Percentiles rank a stretch among this genome's conserved stretches.
phyloP scores from a whole-genome alignment of 2,329 filamentous ascomycete species.

The Cladosporium colombiae region DNA sequence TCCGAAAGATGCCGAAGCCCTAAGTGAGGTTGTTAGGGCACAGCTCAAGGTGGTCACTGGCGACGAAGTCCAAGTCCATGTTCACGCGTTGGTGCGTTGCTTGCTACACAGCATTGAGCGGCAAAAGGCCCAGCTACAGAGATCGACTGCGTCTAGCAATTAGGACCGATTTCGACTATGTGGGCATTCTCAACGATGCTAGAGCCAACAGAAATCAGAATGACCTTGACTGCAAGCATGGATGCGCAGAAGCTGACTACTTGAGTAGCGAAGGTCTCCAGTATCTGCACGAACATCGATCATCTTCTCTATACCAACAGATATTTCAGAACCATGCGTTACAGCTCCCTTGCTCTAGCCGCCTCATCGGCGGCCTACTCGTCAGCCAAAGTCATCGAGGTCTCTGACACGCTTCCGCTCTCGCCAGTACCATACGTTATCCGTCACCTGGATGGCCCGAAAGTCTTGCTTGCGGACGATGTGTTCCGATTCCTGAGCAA shows the following conservation, averaged over 20 bases:
- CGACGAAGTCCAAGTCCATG: not conserved
- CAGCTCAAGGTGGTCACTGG: not conserved
- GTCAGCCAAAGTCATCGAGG: conserved; percentile 2
- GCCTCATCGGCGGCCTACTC: not conserved
- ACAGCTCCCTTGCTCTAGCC: not conserved
- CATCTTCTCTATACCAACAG: not conserved
- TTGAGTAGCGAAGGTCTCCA: not conserved
- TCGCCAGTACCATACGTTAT: conserved; percentile 10
- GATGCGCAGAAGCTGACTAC: not conserved
- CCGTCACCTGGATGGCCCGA: conserved; percentile 10
- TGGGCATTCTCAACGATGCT: not conserved
- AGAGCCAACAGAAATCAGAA: not conserved
- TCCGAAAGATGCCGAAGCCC: conserved; percentile 9
- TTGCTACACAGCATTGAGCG: not conserved
- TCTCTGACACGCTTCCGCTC: not conserved
- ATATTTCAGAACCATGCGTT: not conserved
- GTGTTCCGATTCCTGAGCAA: conserved; percentile 8
- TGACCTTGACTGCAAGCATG: not conserved
- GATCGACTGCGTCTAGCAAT: not conserved
- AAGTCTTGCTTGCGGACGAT: conserved; percentile 8
- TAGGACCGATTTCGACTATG: not conserved
- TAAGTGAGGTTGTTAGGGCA: not conserved
- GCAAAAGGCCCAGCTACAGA: not conserved
- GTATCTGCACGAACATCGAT: not conserved
- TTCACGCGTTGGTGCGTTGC: not conserved